Evolutionary conservation across 2,329 filamentous ascomycete genomes (phyloP), one percentile per base, ranked within the genome.

Genomic region (Fusarium napiforme): DNA sequence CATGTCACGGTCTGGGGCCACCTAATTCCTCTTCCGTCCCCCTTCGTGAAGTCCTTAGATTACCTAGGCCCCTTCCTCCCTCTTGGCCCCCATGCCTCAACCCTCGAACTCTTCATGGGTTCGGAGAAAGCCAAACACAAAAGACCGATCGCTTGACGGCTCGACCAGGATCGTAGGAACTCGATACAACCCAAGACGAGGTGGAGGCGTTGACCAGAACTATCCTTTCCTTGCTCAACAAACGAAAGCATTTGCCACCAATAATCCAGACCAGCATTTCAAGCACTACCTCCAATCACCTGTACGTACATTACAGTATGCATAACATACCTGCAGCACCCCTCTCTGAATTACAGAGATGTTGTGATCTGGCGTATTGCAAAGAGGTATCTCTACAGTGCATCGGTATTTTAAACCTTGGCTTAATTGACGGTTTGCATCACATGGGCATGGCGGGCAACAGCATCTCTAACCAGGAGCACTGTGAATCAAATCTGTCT

Each of bases 241-340:
- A 47, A 39, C 53, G 39, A 72, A 58, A 64, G 60, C 34, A 67
- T 75, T 65, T 58, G 60, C 73, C 73, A 67, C 71, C 66, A 68
- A 72, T 56, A 57, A 39, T 50, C 45, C 60, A 62, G 50, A 43
- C 34, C 60, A 69, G 59, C 57, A 50, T 47, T 60, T 69, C 53
- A 56, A 71, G 56, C 73, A 73, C 75, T 67, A 67, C 61, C 55
- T 66, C 73, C 63, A 64, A 63, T 69, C 43, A 69, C 28, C 69
- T 77, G 77, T 72, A 78, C 73, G 80, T 81, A 80, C 78, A 78
- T 75, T 79, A 79, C 80, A 81, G 78, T 81, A 82, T 82, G 80
- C 80, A 79, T 74, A 80, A 80, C 80, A 82, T 82, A 81, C 80
- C 46, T 82, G 78, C 80, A 79, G 78, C 74, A 67, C 63, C 70